phyloP scores from a whole-genome alignment of 1,284 basidiomycete genomes.

The Apiotrichum gracile region DNA sequence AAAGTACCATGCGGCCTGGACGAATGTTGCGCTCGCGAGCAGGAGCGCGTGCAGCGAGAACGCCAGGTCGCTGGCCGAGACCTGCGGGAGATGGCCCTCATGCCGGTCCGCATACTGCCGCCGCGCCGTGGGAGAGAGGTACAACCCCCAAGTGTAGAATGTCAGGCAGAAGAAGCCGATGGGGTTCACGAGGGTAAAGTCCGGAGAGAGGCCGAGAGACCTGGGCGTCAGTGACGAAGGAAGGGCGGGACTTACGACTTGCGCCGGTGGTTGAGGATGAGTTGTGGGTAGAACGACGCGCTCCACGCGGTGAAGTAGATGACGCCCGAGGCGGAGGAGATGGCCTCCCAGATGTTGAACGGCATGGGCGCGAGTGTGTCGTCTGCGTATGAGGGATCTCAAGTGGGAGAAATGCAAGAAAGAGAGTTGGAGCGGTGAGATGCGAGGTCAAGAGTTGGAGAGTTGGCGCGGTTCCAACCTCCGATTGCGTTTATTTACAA shows the following conservation, averaged over 20 bases:
- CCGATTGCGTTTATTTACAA: too few relatives aligned
- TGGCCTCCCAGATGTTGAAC: constrained; percentile 8
- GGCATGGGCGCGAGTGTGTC: not conserved
- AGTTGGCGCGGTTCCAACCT: too few relatives aligned
- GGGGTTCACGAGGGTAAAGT: constrained; percentile 50
- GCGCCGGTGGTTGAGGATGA: constrained; percentile 46
- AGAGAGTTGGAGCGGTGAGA: too few relatives aligned
- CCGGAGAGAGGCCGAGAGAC: constrained; percentile 45
- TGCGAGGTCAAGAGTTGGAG: too few relatives aligned
- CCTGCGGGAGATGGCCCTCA: constrained; percentile 45
- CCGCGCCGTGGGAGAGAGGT: constrained; percentile 37
- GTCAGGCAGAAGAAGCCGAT: constrained; percentile 47
- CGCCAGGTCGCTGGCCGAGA: constrained; percentile 46
- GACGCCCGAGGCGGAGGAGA: constrained; percentile 25
- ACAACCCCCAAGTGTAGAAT: constrained; percentile 44
- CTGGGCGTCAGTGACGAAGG: not conserved
- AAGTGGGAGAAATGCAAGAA: too few relatives aligned
- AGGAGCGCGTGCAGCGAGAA: constrained; percentile 46
- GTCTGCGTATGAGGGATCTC: not conserved
- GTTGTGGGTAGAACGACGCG: constrained; percentile 49
- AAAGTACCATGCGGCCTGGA: constrained; percentile 32
- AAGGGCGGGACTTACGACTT: constrained; percentile 32
- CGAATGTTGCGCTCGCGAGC: constrained; percentile 27
- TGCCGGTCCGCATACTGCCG: constrained; percentile 45
- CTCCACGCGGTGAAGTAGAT: constrained; percentile 47